Base-by-base conservation (phyloP, 805 yeast genomes). In the Candida sithepensis region DNA sequence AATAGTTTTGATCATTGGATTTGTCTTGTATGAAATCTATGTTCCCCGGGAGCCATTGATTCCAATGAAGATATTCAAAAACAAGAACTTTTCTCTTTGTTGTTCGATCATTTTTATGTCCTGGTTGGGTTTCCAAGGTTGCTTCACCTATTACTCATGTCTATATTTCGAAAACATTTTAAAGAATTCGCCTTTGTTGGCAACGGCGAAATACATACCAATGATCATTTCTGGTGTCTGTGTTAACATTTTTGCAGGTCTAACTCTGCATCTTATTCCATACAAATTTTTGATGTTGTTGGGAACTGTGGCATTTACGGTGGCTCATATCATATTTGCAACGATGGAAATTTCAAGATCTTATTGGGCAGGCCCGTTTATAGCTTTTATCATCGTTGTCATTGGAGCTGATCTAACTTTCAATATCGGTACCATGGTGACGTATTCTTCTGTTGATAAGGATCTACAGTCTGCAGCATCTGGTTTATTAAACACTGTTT, bases 301-400 rank as follows among this genome's bases (percentile, higher is more conserved):
- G 16, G 70, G 69, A 2, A 52, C 60, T 43, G 12, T 48, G 1
- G 60, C 61, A 8, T 66, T 68, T 46, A 42, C 65, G 6, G 63
- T 52, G 2, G 58, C 71, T 6, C 47, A 67, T 3, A 49, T 72
- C 14, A 37, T 71, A 3, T 71, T 73, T 74, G 68, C 70, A 2
- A 65, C 73, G 0, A 54, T 61, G 48, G 53, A 56, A 2, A 54
- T 59, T 7, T 47, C 56, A 23, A 53, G 65, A 38, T 48, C 52
- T 5, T 73, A 70, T 56, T 73, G 73, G 73, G 61, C 69, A 6
- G 67, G 72, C n/a, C 70, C 74, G 4, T 69, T 73, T 45, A 68
- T 68, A 43, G 67, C 71, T 1, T 57, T 61, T 43, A 54, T 65
- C 19, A 38, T 68, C 18, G 54, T 59, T 3, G 71, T 68, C 14